Conservation (phyloP, 305 asterid species). For the Fraxinus xanthoxyloides region DNA sequence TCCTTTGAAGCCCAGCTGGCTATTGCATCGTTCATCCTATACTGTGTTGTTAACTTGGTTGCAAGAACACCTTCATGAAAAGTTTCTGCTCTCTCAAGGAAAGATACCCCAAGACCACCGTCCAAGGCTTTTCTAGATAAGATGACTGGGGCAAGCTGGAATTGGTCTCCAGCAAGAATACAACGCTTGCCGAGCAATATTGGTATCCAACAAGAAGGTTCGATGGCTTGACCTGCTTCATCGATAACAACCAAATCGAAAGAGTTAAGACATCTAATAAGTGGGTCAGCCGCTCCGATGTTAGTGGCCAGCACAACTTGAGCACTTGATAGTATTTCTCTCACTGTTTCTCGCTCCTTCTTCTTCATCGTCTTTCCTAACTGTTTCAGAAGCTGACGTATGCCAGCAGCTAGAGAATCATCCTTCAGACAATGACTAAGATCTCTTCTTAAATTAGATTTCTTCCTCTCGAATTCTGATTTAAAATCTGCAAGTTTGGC, state of each 20-base stretch:
- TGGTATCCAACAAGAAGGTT: slow-evolving; percentile 98
- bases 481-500: slow-evolving; percentile 66
- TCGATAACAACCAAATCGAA: slow-evolving; percentile 92
- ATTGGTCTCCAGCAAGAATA: slow-evolving; percentile 88
- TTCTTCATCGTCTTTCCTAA: slow-evolving; percentile 86
- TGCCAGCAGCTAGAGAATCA: slow-evolving; percentile 97
- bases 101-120: slow-evolving; percentile 86
- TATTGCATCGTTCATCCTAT: slow-evolving; percentile 86
- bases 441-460: slow-evolving; percentile 83
- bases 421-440: slow-evolving; percentile 80
- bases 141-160: slow-evolving; percentile 96
- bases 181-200: slow-evolving; percentile 91
- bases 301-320: slow-evolving; percentile 92
- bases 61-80: slow-evolving; percentile 72
- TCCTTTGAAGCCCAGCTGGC: slow-evolving; percentile 99
- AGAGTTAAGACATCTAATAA: slow-evolving; percentile 63
- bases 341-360: slow-evolving; percentile 91
- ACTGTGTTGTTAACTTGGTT: slow-evolving; percentile 69
- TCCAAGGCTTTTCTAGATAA: slow-evolving; percentile 89
- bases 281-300: slow-evolving; percentile 95
- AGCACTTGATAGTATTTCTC: slow-evolving; percentile 72
- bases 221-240: slow-evolving; percentile 97
- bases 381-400: slow-evolving; percentile 96
- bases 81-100: slow-evolving; percentile 73
- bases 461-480: slow-evolving; percentile 81